A percentile compares a stretch with the other conserved stretches of the same genome.
Conservation (phyloP, 2,329 filamentous ascomycete species). For the Phaeosphaeria sp. region DNA sequence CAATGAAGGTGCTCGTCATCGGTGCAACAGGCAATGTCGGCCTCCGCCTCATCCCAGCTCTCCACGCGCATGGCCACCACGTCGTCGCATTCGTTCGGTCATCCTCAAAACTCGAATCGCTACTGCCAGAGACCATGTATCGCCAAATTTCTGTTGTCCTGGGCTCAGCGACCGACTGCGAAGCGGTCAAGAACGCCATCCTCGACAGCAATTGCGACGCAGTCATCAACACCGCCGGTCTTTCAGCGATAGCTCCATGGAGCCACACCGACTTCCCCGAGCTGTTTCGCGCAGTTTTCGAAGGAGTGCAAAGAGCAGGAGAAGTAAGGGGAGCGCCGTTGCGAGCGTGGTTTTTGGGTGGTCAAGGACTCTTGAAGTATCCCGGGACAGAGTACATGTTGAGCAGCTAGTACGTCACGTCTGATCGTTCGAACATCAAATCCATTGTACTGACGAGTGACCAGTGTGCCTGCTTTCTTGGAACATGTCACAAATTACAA, state of each 20-base stretch:
- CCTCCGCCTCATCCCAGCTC: slow-evolving; percentile 44
- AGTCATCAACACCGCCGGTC: slow-evolving; percentile 51
- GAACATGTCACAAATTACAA: slow-evolving; percentile 44
- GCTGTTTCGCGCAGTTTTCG: slow-evolving; percentile 47
- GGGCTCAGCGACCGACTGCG: slow-evolving; percentile 49
- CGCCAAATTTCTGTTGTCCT: slow-evolving; percentile 43
- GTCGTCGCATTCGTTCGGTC: slow-evolving; percentile 52
- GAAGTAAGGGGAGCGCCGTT: slow-evolving; percentile 42
- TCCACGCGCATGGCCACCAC: slow-evolving; percentile 45
- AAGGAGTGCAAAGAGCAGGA: slow-evolving; percentile 44
- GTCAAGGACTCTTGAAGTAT: slow-evolving; percentile 45
- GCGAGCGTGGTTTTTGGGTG: slow-evolving; percentile 50
- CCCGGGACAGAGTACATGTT: slow-evolving; percentile 45
- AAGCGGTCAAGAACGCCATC: slow-evolving; percentile 46
- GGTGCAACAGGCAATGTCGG: slow-evolving; percentile 52
- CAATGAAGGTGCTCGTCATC: slow-evolving; percentile 52
- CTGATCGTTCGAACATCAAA: slow-evolving; percentile 37
- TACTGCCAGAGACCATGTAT: slow-evolving; percentile 44
- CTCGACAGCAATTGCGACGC: slow-evolving; percentile 48
- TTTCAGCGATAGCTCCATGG: slow-evolving; percentile 49
- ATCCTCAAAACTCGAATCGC: slow-evolving; percentile 45
- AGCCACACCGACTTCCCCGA: slow-evolving; percentile 44
- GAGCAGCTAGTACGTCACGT: slow-evolving; percentile 21
- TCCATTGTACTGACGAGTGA: slow-evolving; percentile 8
- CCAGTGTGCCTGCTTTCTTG: slow-evolving; percentile 46